These are phyloP conservation scores for Curvularia sp. DNA, from an alignment of 2,329 filamentous ascomycete genomes.

Conservation along the genomic window DNA sequence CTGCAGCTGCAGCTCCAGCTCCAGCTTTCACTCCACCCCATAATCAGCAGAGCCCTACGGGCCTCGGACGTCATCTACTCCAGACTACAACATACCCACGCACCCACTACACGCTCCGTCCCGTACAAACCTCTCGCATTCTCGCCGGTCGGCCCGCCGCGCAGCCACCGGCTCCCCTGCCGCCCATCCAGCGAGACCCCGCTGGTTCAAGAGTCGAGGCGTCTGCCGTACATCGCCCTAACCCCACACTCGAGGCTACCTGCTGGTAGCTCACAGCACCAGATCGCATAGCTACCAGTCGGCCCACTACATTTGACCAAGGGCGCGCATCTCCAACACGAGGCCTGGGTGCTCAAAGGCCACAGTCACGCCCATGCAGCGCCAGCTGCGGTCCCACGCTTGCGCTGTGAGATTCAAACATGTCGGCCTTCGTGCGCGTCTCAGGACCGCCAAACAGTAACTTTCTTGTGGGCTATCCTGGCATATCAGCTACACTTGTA, in stretches of 20 bases:
- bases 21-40: constrained; percentile 6
- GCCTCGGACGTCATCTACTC: constrained; percentile 12
- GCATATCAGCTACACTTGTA: constrained; percentile 96
- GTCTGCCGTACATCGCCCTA: constrained; percentile 19
- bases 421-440: constrained; percentile 87
- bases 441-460: constrained; percentile 96
- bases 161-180: constrained; percentile 19
- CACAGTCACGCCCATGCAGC: constrained; percentile 45
- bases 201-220: constrained; percentile 29
- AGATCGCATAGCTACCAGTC: constrained; percentile 17
- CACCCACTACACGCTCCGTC: constrained; percentile 1
- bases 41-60: constrained; percentile 19
- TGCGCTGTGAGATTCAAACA: constrained; percentile 46
- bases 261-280: constrained; percentile 16
- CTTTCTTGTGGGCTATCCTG: constrained; percentile 95
- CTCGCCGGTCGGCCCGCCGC: constrained; percentile 18
- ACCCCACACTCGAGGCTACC: constrained; percentile 35
- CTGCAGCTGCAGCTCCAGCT: background rate
- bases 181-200: constrained; percentile 24
- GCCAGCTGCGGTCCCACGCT: constrained; percentile 42
- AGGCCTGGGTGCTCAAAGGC: constrained; percentile 23
- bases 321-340: constrained; percentile 14
- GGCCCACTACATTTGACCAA: constrained; percentile 15
- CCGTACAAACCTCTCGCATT: constrained; percentile 10
- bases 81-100: constrained; percentile 12